A percentile compares a stretch with the other conserved stretches of the same genome.
phyloP scores from a whole-genome alignment of 1,284 basidiomycete genomes.

The Microbotryum violaceum region DNA sequence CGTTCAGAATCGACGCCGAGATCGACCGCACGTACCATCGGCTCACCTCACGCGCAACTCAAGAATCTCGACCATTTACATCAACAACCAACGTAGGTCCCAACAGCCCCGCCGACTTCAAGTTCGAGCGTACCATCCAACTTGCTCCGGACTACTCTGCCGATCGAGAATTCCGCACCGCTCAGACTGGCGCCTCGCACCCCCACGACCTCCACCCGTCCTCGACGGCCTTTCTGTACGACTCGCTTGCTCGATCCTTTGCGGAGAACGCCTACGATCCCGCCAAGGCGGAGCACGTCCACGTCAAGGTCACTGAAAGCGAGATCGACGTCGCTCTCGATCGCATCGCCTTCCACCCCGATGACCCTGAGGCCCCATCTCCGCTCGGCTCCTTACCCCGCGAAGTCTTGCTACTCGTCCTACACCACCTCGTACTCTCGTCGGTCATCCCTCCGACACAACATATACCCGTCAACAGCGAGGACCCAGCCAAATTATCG shows the following conservation, averaged over 20 bases:
- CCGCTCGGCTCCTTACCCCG: conserved; percentile 16
- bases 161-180: not conserved
- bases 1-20: conserved; percentile 33
- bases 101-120: conserved; percentile 14
- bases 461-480: not conserved
- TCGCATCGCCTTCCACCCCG: conserved; percentile 17
- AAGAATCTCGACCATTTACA: not conserved
- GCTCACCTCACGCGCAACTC: conserved; percentile 3
- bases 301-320: not conserved
- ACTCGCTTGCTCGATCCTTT: conserved; percentile 20
- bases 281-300: not conserved
- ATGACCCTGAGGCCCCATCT: conserved; percentile 19
- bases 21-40: conserved; percentile 32
- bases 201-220: conserved; percentile 16
- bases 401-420: conserved; percentile 26
- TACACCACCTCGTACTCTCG: conserved; percentile 20
- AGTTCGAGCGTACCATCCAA: conserved; percentile 33
- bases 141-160: conserved; percentile 31
- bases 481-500: not conserved
- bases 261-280: conserved; percentile 28
- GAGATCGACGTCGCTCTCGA: conserved; percentile 3
- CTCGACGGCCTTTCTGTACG: conserved; percentile 20
- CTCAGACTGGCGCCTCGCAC: conserved; percentile 11
- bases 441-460: conserved; percentile 20
- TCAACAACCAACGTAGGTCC: conserved; percentile 2